Percentiles rank a stretch among this genome's conserved stretches.
phyloP scores from a whole-genome alignment of 1,284 basidiomycete genomes.

The Ustilago shanxiensis region DNA sequence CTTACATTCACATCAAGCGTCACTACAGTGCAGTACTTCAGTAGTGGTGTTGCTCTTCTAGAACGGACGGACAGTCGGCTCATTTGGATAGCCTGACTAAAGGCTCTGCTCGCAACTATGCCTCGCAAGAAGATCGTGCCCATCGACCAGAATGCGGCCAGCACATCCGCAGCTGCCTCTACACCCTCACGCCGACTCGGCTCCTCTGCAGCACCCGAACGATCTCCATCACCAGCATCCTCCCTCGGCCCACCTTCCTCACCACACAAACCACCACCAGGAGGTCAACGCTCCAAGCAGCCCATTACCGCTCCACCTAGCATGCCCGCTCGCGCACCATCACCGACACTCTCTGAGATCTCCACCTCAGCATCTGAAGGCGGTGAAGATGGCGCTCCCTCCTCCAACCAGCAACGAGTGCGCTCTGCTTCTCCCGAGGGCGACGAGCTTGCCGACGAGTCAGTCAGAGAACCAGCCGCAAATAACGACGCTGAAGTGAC shows the following conservation, averaged over 20 bases:
- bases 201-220: slow-evolving; percentile 23
- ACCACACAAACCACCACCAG: slow-evolving; percentile 37
- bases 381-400: slow-evolving; percentile 24
- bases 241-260: slow-evolving; percentile 42
- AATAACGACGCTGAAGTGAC: slow-evolving; percentile 52
- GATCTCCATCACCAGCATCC: slow-evolving; percentile 40
- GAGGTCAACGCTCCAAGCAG: slow-evolving; percentile 5
- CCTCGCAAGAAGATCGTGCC: slow-evolving; percentile 33
- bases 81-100: background rate
- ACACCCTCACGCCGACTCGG: slow-evolving; percentile 26
- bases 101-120: slow-evolving; percentile 12
- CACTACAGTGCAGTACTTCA: no score
- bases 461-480: slow-evolving; percentile 20
- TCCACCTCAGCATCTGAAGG: slow-evolving; percentile 62
- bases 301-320: background rate
- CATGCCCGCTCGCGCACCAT: slow-evolving; percentile 29
- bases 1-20: background rate
- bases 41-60: background rate
- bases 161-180: slow-evolving; percentile 8
- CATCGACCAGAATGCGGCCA: slow-evolving; percentile 11
- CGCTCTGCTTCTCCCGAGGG: slow-evolving; percentile 42
- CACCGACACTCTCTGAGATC: slow-evolving; percentile 48
- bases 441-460: slow-evolving; percentile 53
- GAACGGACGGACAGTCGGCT: background rate
- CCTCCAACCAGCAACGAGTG: slow-evolving; percentile 9